A percentile compares a stretch with the other conserved stretches of the same genome.
phyloP scores from a whole-genome alignment of 208 protist genomes.

The Strigomonas culicis region DNA sequence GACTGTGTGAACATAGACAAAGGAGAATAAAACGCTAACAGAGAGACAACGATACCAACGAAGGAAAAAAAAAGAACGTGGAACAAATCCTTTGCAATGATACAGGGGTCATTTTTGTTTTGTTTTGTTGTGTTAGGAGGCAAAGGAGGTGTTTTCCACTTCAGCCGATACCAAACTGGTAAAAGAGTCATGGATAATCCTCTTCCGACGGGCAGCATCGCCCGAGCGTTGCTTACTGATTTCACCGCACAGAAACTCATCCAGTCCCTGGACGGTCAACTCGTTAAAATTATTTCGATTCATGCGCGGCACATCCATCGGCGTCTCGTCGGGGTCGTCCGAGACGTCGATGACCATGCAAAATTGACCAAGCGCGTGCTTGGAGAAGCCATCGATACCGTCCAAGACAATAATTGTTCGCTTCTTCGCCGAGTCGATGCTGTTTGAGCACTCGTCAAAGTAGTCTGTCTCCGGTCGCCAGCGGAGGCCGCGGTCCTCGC shows the following conservation, averaged over 20 bases:
- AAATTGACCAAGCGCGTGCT: slow-evolving; percentile 71
- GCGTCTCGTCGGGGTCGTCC: slow-evolving; percentile 34
- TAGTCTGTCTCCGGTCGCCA: slow-evolving; percentile 87
- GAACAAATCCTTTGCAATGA: neutral
- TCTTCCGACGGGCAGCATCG: slow-evolving; percentile 15
- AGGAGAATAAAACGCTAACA: slow-evolving; percentile 1
- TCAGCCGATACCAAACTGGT: neutral
- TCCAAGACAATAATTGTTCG: slow-evolving; percentile 82
- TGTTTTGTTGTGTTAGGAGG: slow-evolving; percentile 7
- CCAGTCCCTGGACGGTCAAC: slow-evolving; percentile 53
- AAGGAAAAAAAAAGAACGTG: neutral
- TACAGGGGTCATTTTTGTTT: slow-evolving; percentile 2
- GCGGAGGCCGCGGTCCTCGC: slow-evolving; percentile 42
- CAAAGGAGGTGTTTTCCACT: slow-evolving; percentile 9
- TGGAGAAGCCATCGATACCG: slow-evolving; percentile 75
- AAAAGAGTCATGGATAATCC: slow-evolving; percentile 15
- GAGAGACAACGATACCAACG: neutral
- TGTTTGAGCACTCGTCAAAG: slow-evolving; percentile 65
- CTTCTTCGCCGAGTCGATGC: slow-evolving; percentile 46
- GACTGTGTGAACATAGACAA: neutral
- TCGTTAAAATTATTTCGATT: slow-evolving; percentile 36
- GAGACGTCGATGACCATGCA: slow-evolving; percentile 74
- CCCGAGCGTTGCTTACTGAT: slow-evolving; percentile 24
- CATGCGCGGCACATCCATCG: slow-evolving; percentile 34
- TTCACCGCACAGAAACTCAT: slow-evolving; percentile 31